Percentiles rank a stretch among this genome's conserved stretches.
phyloP scores from a whole-genome alignment of 1,284 basidiomycete genomes.

The Marasmius fiardii region DNA sequence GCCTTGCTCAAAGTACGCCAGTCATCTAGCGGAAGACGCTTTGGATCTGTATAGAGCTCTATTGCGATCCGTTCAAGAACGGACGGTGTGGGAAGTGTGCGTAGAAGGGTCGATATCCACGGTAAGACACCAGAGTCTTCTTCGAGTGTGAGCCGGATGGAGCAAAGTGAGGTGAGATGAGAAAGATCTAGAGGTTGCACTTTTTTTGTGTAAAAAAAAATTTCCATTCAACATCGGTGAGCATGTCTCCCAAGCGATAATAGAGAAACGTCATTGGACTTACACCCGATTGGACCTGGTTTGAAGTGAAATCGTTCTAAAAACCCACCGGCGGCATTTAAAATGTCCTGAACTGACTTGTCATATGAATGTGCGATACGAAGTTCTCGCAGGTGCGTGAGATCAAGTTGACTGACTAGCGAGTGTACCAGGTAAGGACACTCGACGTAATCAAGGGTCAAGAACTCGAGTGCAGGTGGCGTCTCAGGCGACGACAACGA shows the following conservation, averaged over 20 bases:
- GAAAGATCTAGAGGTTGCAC: slow-evolving; percentile 33
- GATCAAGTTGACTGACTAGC: slow-evolving; percentile 31
- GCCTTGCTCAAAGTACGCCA: slow-evolving; percentile 3
- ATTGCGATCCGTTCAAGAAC: slow-evolving; percentile 28
- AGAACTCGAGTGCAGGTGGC: slow-evolving; percentile 25
- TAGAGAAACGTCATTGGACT: slow-evolving; percentile 13
- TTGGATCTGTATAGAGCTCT: slow-evolving; percentile 37
- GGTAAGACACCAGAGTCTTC: slow-evolving; percentile 29
- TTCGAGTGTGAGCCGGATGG: slow-evolving; percentile 37
- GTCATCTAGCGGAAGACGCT: slow-evolving; percentile 23
- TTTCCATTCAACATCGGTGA: too few species aligned
- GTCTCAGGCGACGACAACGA: neutral
- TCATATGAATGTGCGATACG: slow-evolving; percentile 37
- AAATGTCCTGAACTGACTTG: slow-evolving; percentile 29
- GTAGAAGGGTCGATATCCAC: slow-evolving; percentile 32
- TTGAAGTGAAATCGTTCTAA: slow-evolving; percentile 40
- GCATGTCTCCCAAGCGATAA: slow-evolving; percentile 7
- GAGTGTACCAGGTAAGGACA: slow-evolving; percentile 33
- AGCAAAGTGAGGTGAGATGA: slow-evolving; percentile 30
- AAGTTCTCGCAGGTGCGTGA: slow-evolving; percentile 33
- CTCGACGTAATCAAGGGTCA: slow-evolving; percentile 36
- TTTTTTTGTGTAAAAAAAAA: too few species aligned
- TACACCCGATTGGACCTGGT: slow-evolving; percentile 36
- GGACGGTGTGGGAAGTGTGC: slow-evolving; percentile 21
- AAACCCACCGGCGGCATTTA: slow-evolving; percentile 28